Evolutionary conservation across 352 stramenopile genomes (phyloP), one percentile per base, ranked within the genome.

Genomic region (Pythium oligandrum): DNA sequence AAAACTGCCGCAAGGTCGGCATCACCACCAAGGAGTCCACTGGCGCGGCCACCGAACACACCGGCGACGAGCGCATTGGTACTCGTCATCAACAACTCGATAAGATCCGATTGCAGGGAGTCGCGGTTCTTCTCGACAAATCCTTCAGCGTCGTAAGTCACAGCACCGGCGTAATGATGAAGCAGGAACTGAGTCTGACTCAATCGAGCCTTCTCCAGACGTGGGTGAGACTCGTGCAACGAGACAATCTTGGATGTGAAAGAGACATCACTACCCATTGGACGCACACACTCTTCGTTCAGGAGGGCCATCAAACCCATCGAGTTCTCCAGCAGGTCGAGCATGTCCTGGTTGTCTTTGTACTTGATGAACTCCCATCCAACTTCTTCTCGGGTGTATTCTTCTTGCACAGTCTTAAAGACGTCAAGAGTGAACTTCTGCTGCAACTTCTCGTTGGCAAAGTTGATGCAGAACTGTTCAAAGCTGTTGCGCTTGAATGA

Each of bases 381-480:
- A 8, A 94, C 68, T 37, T 76, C 69, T 46, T 94, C 84, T 57
- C 71, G 68, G 34, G 70, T 58, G 56, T 94, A 94, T 56, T 94
- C 84, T 44, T 91, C 79, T 59, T 95, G 82, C 1, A 95, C 85
- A 1, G 77, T 93, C 64, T 90, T 90, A 63, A 93, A 95, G 4
- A 93, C 81, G 45, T 95, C 85, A 39, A 83, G 57, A 3, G 83
- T 95, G 56, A 95, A 95, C 55, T 95, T 94, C 50, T 96, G 85
- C 61, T 98, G 90, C 31, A 98, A 71, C 61, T 97, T 97, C 60
- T 98, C 93, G 59, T 98, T 98, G 33, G 86, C 91, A 65, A 93
- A 98, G 70, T 98, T 98, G 64, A 98, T 98, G 67, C 92, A 98
- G 48, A 98, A 96, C 57, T 99, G 95, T 61, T 98, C 92, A 55